phyloP scores from a whole-genome alignment of 768 basidiomycete genomes.

The Boletus patriciae region DNA sequence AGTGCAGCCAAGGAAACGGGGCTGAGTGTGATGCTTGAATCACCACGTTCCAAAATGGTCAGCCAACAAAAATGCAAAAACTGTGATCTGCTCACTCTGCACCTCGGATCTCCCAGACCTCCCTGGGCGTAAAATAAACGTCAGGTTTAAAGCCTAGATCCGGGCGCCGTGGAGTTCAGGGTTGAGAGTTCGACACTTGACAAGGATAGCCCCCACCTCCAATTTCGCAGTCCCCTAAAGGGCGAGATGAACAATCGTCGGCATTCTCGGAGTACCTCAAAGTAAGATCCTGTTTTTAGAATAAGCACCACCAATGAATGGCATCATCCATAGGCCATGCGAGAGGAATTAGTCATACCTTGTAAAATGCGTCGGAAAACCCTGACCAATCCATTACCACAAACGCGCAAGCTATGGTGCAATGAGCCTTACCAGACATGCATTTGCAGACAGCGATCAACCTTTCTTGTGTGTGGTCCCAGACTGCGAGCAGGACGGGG shows the following conservation, averaged over 20 bases:
- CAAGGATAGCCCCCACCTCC: conserved; percentile 49
- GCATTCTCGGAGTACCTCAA: conserved; percentile 61
- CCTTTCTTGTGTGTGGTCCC: conserved; percentile 60
- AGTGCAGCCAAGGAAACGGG: conserved; percentile 82
- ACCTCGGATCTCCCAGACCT: conserved; percentile 89
- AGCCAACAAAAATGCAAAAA: conserved; percentile 4
- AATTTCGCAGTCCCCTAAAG: conserved; percentile 59
- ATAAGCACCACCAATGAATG: conserved; percentile 1
- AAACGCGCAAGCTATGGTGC: neutral
- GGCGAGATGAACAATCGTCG: conserved; percentile 51
- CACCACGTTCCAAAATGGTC: conserved; percentile 1
- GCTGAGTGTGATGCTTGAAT: conserved; percentile 70
- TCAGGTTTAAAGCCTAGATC: conserved; percentile 57
- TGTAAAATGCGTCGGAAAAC: conserved; percentile 84
- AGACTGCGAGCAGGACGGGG: conserved; percentile 77
- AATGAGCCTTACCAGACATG: conserved; percentile 64
- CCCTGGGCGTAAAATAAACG: conserved; percentile 67
- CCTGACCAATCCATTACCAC: conserved; percentile 42
- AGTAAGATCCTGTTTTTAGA: conserved; percentile 51
- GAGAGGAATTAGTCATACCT: conserved; percentile 38
- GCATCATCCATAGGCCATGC: neutral
- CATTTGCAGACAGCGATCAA: conserved; percentile 86
- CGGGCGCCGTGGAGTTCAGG: neutral
- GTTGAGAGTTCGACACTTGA: neutral
- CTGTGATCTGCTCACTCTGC: conserved; percentile 52